phyloP scores from a whole-genome alignment of 371 early-diverging fungal genomes.

The Rhizopus delemar region DNA sequence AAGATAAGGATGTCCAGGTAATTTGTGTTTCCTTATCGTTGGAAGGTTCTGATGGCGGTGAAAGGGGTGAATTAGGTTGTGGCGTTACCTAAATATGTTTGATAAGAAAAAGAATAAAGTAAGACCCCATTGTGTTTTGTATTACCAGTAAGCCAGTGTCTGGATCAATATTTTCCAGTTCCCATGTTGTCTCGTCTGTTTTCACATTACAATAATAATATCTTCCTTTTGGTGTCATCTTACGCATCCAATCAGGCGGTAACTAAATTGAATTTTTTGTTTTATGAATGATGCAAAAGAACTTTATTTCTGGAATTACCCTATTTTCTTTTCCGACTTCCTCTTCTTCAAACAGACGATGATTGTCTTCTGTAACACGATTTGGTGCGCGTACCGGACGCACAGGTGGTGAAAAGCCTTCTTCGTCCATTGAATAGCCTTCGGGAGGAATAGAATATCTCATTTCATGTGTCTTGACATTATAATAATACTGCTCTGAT shows the following conservation, averaged over 20 bases:
- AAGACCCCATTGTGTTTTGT: too few relatives aligned
- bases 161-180: conserved; percentile 47
- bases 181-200: conserved; percentile 80
- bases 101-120: too few relatives aligned
- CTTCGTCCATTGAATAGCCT: conserved; percentile 12
- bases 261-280: conserved; percentile 22
- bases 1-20: conserved; percentile 43
- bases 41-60: not conserved
- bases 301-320: not conserved
- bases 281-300: not conserved
- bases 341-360: conserved; percentile 1
- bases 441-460: conserved; percentile 54
- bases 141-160: conserved; percentile 40
- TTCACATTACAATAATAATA: conserved; percentile 77
- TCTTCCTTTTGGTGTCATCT: conserved; percentile 63
- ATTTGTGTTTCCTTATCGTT: conserved; percentile 7
- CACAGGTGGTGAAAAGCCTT: conserved; percentile 15
- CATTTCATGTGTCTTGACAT: conserved; percentile 55
- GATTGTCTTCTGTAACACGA: conserved; percentile 12
- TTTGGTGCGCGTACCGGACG: conserved; percentile 38
- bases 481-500: conserved; percentile 55
- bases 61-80: too few relatives aligned
- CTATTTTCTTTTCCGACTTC: conserved; percentile 15
- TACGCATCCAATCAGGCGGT: conserved; percentile 67
- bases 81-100: too few relatives aligned